Evolutionary conservation across 495 filamentous ascomycete genomes (phyloP).

Genomic region (Penicillium manginii): DNA sequence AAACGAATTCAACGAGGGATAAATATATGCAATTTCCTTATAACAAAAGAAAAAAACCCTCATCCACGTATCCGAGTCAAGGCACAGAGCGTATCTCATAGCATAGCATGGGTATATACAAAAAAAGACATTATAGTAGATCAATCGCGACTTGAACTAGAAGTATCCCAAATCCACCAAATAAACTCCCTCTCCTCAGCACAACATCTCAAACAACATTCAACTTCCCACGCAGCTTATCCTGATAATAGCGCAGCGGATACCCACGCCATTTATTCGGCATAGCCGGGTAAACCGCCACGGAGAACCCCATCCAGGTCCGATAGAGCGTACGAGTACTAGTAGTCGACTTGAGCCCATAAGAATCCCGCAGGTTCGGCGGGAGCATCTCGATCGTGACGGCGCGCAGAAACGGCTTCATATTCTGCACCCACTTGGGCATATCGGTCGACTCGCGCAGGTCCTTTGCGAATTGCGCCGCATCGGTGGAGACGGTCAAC

Average conservation of each 20-base stretch:
- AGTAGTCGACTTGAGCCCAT: conserved; percentile 41
- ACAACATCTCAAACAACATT: conserved; percentile 36
- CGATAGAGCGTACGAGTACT: conserved; percentile 39
- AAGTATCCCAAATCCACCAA: not conserved
- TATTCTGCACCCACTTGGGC: conserved; percentile 38
- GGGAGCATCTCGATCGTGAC: conserved; percentile 49
- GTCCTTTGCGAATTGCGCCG: conserved; percentile 38
- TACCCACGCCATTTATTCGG: conserved; percentile 36
- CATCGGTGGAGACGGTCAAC: conserved; percentile 37
- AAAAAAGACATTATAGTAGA: conserved; percentile 6
- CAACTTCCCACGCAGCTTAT: conserved; percentile 33
- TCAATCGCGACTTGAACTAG: not conserved
- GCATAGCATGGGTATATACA: conserved; percentile 24
- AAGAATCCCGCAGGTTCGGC: conserved; percentile 39
- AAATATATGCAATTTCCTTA: conserved; percentile 8
- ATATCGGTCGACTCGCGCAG: conserved; percentile 32
- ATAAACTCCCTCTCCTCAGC: conserved; percentile 16
- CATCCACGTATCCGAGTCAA: not conserved
- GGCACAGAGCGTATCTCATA: conserved; percentile 25
- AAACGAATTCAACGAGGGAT: conserved; percentile 11
- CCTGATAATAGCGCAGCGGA: conserved; percentile 38
- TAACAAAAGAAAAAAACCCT: not conserved
- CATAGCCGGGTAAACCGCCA: conserved; percentile 44
- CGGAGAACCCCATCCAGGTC: conserved; percentile 41
- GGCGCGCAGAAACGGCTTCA: conserved; percentile 40